A percentile compares a stretch with the other conserved stretches of the same genome.
Conservation (phyloP, 148 eudicot genomes). For the Rhododendron griersonianum region DNA sequence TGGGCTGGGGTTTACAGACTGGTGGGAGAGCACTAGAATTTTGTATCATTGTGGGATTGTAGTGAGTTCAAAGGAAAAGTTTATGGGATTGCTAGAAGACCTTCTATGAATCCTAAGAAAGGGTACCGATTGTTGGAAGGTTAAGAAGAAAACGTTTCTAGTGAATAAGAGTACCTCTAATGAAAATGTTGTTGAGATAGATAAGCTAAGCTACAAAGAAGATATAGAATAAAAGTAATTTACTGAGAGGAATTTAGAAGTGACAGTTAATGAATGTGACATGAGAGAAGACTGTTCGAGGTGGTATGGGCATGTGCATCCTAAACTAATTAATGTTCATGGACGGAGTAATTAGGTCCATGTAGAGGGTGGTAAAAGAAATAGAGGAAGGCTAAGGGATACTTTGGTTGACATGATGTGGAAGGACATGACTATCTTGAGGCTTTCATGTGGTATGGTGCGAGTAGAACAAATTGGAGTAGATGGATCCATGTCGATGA, state of each 20-base stretch:
- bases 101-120: not conserved
- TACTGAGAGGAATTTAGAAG: not conserved
- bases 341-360: not conserved
- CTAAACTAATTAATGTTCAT: not conserved
- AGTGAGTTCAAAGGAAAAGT: not conserved
- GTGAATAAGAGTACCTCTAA: not conserved
- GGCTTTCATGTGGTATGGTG: not conserved
- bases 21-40: not conserved
- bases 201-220: not conserved
- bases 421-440: not conserved
- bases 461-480: not conserved
- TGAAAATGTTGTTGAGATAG: not conserved
- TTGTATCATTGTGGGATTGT: not conserved
- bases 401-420: not conserved
- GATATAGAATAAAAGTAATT: not conserved
- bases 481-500: not conserved
- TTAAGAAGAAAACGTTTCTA: not conserved
- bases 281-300: not conserved
- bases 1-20: not conserved
- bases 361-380: not conserved
- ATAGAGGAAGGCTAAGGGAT: not conserved
- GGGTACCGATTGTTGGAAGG: not conserved
- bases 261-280: not conserved
- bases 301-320: not conserved
- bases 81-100: not conserved